Base-by-base conservation (phyloP, 1,139 yeast species). In the Debaryomycetaceae sp. region DNA sequence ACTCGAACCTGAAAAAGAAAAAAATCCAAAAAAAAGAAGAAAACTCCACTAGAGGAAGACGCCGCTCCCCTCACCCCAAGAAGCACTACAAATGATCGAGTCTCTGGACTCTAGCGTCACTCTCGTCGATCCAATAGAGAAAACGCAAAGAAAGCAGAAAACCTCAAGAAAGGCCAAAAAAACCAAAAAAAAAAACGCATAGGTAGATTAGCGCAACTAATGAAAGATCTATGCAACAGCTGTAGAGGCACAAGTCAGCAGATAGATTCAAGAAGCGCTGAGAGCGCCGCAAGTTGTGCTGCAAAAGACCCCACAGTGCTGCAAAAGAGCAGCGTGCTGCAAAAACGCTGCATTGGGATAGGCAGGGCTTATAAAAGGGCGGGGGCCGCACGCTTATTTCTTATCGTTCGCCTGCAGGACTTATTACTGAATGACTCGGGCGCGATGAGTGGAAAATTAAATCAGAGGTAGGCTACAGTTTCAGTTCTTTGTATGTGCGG, bases 401-500 rank as follows among this genome's bases (percentile, higher is more conserved):
- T 10, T 19, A 10, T 19, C 10, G 10, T 10, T 10, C 21, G 9
- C 25, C 25, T 28, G 30, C 30, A 28, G 30, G 30, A 28, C 12
- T 26, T 28, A 22, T 28, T 12, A 16, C 5, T 4, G 14, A 8
- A 13, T 29, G 32, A 29, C 32, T 29, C 32, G 22, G 30, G n/a
- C 15, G 21, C 21, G 21, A 19, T 10, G 21, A n/a, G 5, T 5
- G 27, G 27, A 24, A 24, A 24, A 24, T 6, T 6, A 12, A 24
- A 5, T 4, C 6, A 24, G 5, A 24, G 5, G 10, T 7, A 24
- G 15, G 17, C 11, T 7, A 16, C 27, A 5, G n/a, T n/a, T 24
- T n/a, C 9, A 10, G n/a, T 24, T 24, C 27, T 24, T 24, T 13
- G 10, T 28, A 86, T 86, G 99, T 91, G 99, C 77, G 99, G 98